Evolutionary conservation across 305 asterid genomes (phyloP).

Genomic region (Solanum hybrid): DNA sequence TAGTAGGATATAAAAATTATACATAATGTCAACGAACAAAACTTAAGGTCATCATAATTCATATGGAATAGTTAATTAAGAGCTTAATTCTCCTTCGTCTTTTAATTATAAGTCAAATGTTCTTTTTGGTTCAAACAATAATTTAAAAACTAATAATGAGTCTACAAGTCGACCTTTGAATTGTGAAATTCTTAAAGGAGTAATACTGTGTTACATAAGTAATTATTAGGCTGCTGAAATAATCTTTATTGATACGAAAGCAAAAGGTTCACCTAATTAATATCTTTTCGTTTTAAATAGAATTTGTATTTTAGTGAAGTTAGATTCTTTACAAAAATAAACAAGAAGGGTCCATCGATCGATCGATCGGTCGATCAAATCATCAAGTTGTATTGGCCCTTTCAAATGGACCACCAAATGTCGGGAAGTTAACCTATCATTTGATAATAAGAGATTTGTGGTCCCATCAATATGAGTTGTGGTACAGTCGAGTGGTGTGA

Average conservation of each 20-base stretch:
- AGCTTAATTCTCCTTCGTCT: background rate
- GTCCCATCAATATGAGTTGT: fast-evolving
- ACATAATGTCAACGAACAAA: background rate
- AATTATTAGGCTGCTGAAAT: background rate
- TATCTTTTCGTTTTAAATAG: background rate
- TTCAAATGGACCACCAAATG: background rate
- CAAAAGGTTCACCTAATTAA: background rate
- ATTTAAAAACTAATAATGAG: background rate
- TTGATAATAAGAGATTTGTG: background rate
- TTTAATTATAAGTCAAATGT: background rate
- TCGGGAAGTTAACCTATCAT: background rate
- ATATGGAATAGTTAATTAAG: background rate
- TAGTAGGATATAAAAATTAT: background rate
- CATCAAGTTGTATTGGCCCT: background rate
- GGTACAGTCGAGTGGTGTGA: fast-evolving
- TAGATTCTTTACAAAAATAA: background rate
- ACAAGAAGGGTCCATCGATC: background rate
- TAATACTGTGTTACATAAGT: background rate
- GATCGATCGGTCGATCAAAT: background rate
- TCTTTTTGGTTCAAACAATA: background rate
- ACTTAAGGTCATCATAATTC: background rate
- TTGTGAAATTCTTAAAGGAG: background rate
- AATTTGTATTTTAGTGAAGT: background rate
- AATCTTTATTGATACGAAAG: background rate
- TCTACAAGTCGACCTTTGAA: background rate